Evolutionary conservation across 768 basidiomycete genomes (phyloP).

Genomic region (Pleurotus cornucopiae): DNA sequence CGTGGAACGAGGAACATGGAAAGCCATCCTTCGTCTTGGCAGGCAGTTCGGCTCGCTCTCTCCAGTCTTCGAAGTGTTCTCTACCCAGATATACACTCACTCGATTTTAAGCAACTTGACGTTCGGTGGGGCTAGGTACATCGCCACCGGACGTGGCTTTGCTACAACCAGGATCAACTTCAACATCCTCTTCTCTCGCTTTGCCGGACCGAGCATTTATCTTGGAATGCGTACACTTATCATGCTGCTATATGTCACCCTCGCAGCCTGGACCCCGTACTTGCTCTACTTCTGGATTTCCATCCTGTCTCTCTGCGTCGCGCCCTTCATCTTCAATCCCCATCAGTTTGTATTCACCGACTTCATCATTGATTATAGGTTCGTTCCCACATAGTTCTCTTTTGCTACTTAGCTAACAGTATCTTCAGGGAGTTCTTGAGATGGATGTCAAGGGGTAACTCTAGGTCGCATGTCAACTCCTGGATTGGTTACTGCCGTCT

Average conservation of each 20-base stretch:
- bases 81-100: constrained; percentile 96
- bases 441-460: constrained; percentile 99
- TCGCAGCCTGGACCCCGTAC: constrained; percentile 88
- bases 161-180: constrained; percentile 95
- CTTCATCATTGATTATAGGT: constrained; percentile 95
- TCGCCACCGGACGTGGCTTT: constrained; percentile 98
- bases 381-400: constrained; percentile 19
- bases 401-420: constrained; percentile 3
- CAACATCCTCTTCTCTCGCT: constrained; percentile 94
- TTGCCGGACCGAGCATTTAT: constrained; percentile 98
- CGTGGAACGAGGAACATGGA: constrained; percentile 90
- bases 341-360: constrained; percentile 98
- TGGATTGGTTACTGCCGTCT: constrained; percentile 99
- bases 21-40: constrained; percentile 84
- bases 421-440: constrained; percentile 83
- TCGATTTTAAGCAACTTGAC: constrained; percentile 96
- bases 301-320: constrained; percentile 84
- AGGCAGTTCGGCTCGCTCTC: constrained; percentile 96
- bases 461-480: constrained; percentile 93
- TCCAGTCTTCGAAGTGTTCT: constrained; percentile 95
- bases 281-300: constrained; percentile 98
- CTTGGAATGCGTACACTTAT: constrained; percentile 91
- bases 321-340: constrained; percentile 99
- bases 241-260: constrained; percentile 89
- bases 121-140: constrained; percentile 97